Conservation (phyloP, 148 eudicot genomes). For the Vaccinium myrtillus region DNA sequence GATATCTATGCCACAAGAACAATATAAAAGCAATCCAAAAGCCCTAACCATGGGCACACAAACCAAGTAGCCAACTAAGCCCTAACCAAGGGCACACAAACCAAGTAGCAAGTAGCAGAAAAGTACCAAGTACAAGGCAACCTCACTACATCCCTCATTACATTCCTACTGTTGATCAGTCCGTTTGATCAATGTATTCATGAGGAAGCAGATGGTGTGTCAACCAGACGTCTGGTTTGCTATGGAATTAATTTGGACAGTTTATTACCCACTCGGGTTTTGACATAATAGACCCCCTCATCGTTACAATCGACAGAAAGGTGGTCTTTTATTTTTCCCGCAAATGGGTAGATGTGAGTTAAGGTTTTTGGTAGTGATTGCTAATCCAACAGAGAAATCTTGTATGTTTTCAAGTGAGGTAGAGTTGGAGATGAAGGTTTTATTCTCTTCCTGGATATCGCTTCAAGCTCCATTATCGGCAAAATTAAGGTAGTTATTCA, state of each 20-base stretch:
- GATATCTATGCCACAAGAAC: no score
- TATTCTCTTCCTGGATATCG: conserved; percentile 15
- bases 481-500: not conserved
- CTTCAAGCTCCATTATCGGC: conserved; percentile 12
- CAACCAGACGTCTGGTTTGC: not conserved
- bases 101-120: no score
- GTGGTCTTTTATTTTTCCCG: conserved; percentile 4
- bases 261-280: conserved; percentile 8
- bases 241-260: conserved; percentile 12
- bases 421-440: conserved; percentile 29
- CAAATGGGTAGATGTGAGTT: conserved; percentile 15
- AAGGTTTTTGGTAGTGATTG: conserved; percentile 17
- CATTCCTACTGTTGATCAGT: not conserved
- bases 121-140: no score
- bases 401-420: conserved; percentile 9
- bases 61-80: no score
- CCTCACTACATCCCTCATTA: no score
- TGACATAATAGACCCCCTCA: conserved; percentile 4
- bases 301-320: conserved; percentile 16
- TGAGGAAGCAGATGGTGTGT: conserved; percentile 8
- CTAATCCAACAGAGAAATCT: conserved; percentile 12
- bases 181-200: not conserved
- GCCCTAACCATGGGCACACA: no score
- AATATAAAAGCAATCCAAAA: no score
- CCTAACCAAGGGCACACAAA: no score